Base-by-base conservation (phyloP, 257 asterid genomes). In the Paraleonurus japonicus region DNA sequence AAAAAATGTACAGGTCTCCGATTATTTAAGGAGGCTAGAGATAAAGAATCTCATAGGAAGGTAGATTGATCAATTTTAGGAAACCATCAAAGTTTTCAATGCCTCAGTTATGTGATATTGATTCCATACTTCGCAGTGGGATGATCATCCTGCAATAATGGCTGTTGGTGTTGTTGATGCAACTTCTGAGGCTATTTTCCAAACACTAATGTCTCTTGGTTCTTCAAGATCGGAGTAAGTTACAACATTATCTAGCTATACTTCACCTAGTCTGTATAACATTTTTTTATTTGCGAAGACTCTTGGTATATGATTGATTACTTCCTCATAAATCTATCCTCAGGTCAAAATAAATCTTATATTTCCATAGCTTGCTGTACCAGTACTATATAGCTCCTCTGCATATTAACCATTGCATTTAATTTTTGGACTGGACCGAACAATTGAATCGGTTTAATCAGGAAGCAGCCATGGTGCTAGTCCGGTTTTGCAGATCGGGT, bases 151-250 rank as follows among this genome's bases (percentile, higher is more conserved):
- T 15, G 99, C 99, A 80, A 87, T 94, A 75, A 94, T 94, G 99
- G 96, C 95, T 15, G 98, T 91, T 79, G 99, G 99, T 72, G 96
- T 91, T 70, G 84, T 91, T 73, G 96, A 89, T 65, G 97, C 90
- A 61, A 82, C 93, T 75, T 91, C 99, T 35, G 99, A 94, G 84
- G 95, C 98, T 67, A 84, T 89, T 78, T 94, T 91, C 68, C 96
- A 87, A 77, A 86, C 92, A 13, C 93, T 94, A 48, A 88, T 94
- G 96, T 94, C 99, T 67, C 93, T 94, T 81, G 96, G 98, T 81
- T 87, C 95, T 79, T 94, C 96, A 65, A 91, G 98, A 89, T 85
- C 98, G 51, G 98, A 94, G 99, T 91, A 86, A 81, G 95, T 81
- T 69, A 26, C 72, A 65, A 72, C 15, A 19, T 62, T 61, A 45